Evolutionary conservation across 2,329 filamentous ascomycete species (phyloP), one percentile per base, ranked within the genome.

Genomic region (Purpureocillium takamizusanense): DNA sequence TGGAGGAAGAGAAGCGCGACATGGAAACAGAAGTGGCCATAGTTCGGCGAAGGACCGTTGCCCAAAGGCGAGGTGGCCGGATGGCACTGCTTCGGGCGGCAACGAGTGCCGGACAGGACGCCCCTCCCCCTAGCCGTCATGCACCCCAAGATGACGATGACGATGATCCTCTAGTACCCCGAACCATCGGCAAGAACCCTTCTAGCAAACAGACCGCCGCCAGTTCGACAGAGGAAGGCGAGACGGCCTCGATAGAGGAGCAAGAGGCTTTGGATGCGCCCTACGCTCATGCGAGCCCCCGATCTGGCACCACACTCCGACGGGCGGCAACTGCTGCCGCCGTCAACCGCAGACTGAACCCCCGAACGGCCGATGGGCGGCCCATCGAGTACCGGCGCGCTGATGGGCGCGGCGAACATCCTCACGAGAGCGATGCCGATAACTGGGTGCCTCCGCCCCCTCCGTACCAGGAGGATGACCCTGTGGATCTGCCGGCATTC

Each of bases 361-460:
- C 77, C 46, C 65, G 71, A 35, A 63, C 76, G 31, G 61, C 72
- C 38, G 63, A 72, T 48, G 62, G 67, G 49, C 65, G 76, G 2
- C 69, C 62, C 30, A 69, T 79, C 33, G 63, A 80, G 48, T 84
- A 83, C 53, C 74, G 79, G 33, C 74, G 81, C 33, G 81, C 82
- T 12, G 81, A 86, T 57, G 79, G 81, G 7, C 70, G 80, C 31
- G 69, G 75, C 31, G 82, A 89, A 51, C 72, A 87, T 48, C 86
- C 86, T 4, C 85, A 92, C 56, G 86, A 92, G 59, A 90, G 85
- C 46, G 86, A 92, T 55, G 85, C 86, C 4, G 86, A 92, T 51
- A 86, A 89, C 50, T 94, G 86, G 86, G 83, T 88, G 4, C 84
- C 86, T 5, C 86, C 86, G 5, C 86, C 86, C 8, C 86, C 86